Evolutionary conservation across 306 rosid genomes (phyloP), one percentile per base, ranked within the genome.

Genomic region (Sicyos baderoa): DNA sequence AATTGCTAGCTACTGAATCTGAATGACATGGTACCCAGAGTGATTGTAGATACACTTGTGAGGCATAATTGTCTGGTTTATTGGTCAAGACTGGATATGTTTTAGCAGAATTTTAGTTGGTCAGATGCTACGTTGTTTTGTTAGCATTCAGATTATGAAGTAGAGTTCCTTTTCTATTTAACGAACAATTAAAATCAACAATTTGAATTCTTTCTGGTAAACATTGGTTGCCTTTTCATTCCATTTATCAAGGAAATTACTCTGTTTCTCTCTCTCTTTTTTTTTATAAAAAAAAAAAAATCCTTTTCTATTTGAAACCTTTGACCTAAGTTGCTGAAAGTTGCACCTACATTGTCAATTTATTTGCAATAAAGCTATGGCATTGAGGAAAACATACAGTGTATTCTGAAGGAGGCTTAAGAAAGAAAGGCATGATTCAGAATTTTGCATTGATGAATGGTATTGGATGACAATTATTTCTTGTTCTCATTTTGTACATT

Each of bases 401-500:
- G 35, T 29, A 29, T 29, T 29, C 35, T 29, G 35, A 29, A 29
- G 35, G 35, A 29, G 35, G 4, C 35, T 29, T 29, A 40, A 17
- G 32, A 64, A 40, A 17, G 32, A 64, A 40, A 64, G 53, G 10
- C 54, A 44, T 42, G 9, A 64, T 19, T 42, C 52, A 17, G 19
- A 2, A 12, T 64, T 62, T 64, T 42, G 70, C 52, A 42, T 18
- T 42, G 51, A 62, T 32, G 4, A n/a, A 62, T 35, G 27, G 9
- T 77, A 63, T 73, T 25, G 73, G 69, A 74, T 76, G 47, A 44
- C 9, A 16, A 70, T 49, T 70, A 35, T 32, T 68, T 2, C 51
- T 76, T 68, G 7, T 19, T 57, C 70, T 63, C 53, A 54, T 66
- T 76, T 75, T 83, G 70, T 73, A 17, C 56, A 72, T 66, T 82